phyloP scores from a whole-genome alignment of 805 yeast genomes.

The Vanderwaltozyma tropicalis region DNA sequence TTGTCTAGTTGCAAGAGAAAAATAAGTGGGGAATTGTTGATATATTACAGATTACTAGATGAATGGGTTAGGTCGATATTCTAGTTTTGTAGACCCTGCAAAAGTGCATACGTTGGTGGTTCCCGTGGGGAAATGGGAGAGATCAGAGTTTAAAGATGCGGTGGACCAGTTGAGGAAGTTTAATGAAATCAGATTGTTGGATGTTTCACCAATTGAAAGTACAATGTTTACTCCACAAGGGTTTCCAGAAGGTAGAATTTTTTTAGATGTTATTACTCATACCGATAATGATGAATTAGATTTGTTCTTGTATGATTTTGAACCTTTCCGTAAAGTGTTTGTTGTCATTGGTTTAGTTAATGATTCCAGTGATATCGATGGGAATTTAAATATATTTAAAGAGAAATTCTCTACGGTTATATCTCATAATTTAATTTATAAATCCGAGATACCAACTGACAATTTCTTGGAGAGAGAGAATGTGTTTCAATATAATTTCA shows the following conservation, averaged over 20 bases:
- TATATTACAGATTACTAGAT: too few relatives aligned
- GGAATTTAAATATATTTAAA: conserved; percentile 31
- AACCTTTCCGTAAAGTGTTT: conserved; percentile 75
- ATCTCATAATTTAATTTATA: conserved; percentile 23
- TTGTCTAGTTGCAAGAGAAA: too few relatives aligned
- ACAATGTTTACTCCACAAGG: conserved; percentile 70
- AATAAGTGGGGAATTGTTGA: too few relatives aligned
- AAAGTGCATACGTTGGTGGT: conserved; percentile 55
- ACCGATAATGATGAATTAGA: conserved; percentile 42
- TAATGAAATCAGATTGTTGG: conserved; percentile 61
- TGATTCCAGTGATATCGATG: conserved; percentile 17
- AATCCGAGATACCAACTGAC: not conserved
- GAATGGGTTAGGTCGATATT: conserved; percentile 2
- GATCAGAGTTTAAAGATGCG: conserved; percentile 31
- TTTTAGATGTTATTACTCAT: conserved; percentile 42
- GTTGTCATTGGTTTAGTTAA: conserved; percentile 42
- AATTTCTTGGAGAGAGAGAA: too few relatives aligned
- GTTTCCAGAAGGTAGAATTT: conserved; percentile 66
- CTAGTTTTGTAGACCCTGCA: conserved; percentile 46
- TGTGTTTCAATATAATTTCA: conserved; percentile 6
- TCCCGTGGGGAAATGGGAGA: conserved; percentile 47
- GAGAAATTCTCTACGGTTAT: conserved; percentile 23
- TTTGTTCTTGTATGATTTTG: conserved; percentile 71
- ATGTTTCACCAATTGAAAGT: conserved; percentile 56
- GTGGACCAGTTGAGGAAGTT: conserved; percentile 36